A percentile compares a stretch with the other conserved stretches of the same genome.
phyloP scores from a whole-genome alignment of 805 yeast genomes.

The Wickerhamiella qilinensis region DNA sequence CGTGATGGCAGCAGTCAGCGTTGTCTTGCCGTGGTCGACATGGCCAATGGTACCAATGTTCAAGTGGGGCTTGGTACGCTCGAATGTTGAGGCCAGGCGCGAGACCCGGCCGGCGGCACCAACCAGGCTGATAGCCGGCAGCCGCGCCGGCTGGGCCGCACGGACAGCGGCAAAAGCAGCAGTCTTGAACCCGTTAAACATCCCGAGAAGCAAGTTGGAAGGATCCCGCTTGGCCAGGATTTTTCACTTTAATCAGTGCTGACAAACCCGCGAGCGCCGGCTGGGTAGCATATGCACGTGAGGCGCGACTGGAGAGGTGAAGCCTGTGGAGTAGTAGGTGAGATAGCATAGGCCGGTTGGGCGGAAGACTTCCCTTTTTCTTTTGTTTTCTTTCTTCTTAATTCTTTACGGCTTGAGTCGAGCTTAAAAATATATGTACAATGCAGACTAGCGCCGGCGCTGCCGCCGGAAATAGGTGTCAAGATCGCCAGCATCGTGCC shows the following conservation, averaged over 20 bases:
- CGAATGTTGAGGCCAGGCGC: constrained; percentile 53
- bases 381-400: no score
- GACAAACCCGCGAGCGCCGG: neutral
- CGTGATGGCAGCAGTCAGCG: constrained; percentile 96
- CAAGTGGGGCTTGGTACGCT: constrained; percentile 91
- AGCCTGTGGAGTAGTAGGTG: no score
- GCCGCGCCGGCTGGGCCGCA: neutral
- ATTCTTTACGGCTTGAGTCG: no score
- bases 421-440: neutral
- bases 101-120: constrained; percentile 31
- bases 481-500: constrained; percentile 24
- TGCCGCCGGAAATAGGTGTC: constrained; percentile 21
- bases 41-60: constrained; percentile 89
- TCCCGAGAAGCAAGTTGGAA: neutral
- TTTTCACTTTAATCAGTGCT: neutral
- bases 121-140: neutral
- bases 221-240: neutral
- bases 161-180: neutral
- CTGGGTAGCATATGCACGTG: neutral
- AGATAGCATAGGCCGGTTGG: no score
- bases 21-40: constrained; percentile 97
- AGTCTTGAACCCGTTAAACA: neutral
- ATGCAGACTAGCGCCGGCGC: constrained; percentile 5
- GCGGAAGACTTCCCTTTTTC: no score
- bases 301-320: no score